These are phyloP conservation scores for Lachnellula willkommii DNA, from an alignment of 2,329 filamentous ascomycete species.

Conservation along the genomic window DNA sequence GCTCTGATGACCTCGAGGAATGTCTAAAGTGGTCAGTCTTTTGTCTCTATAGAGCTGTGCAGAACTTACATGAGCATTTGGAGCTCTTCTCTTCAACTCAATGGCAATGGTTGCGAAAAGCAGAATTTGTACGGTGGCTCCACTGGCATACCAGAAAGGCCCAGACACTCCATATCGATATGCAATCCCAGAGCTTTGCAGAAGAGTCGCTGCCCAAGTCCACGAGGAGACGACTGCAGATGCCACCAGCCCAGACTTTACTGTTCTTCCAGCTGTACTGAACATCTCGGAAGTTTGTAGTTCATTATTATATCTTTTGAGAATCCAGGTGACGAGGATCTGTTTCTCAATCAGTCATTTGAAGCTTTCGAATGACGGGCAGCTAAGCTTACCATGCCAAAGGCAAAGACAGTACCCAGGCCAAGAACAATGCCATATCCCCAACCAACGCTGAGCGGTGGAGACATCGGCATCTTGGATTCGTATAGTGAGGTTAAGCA, in stretches of 20 bases:
- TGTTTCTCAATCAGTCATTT: constrained; percentile 5
- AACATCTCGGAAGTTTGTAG: constrained; percentile 91
- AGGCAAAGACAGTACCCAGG: constrained; percentile 55
- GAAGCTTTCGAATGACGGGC: neutral
- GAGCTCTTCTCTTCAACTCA: constrained; percentile 78
- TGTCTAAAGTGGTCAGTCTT: constrained; percentile 33
- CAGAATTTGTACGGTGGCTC: constrained; percentile 82
- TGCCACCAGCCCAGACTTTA: constrained; percentile 83
- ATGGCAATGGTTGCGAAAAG: constrained; percentile 88
- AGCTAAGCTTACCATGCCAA: constrained; percentile 50
- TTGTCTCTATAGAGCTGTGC: neutral
- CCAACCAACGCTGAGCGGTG: constrained; percentile 38
- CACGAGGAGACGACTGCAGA: constrained; percentile 88
- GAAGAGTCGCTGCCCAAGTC: constrained; percentile 84
- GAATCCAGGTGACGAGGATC: constrained; percentile 33
- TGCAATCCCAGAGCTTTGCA: constrained; percentile 75
- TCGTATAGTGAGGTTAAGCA: neutral
- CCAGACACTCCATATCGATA: constrained; percentile 70
- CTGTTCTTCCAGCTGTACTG: constrained; percentile 78
- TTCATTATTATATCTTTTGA: constrained; percentile 60
- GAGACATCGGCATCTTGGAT: constrained; percentile 28
- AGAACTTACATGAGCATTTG: constrained; percentile 64
- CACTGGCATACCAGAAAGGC: constrained; percentile 61
- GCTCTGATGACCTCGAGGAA: constrained; percentile 80
- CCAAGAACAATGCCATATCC: constrained; percentile 60